phyloP scores from a whole-genome alignment of 2,329 filamentous ascomycete species.

The Arthrobotrys entomopaga region DNA sequence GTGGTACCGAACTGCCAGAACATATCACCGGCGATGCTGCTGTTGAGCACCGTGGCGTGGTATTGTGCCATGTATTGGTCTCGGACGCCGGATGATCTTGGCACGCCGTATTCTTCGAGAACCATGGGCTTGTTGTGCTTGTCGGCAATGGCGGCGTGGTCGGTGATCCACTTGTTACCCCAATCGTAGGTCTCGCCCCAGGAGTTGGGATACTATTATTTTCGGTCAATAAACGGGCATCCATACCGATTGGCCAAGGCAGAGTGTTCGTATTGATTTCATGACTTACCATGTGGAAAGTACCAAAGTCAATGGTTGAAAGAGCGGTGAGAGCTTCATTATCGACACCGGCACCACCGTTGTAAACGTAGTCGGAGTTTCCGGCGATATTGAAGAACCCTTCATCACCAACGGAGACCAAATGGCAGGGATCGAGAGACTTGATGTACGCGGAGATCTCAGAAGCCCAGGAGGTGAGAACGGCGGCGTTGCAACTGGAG shows the following conservation, averaged over 20 bases:
- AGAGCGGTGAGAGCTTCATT: conserved; percentile 66
- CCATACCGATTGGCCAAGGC: too few relatives aligned
- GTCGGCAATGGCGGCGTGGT: conserved; percentile 63
- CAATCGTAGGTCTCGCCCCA: conserved; percentile 63
- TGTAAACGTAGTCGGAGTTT: conserved; percentile 64
- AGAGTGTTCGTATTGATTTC: background rate
- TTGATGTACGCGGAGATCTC: conserved; percentile 70
- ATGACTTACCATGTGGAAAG: conserved; percentile 65
- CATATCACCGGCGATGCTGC: conserved; percentile 56
- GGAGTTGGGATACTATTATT: conserved; percentile 63
- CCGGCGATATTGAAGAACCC: conserved; percentile 63
- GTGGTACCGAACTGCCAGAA: conserved; percentile 58
- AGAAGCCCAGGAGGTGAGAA: conserved; percentile 66
- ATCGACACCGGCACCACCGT: conserved; percentile 65
- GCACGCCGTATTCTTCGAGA: conserved; percentile 57
- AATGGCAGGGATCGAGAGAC: conserved; percentile 66
- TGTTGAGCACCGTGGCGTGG: conserved; percentile 55
- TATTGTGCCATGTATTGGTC: conserved; percentile 55
- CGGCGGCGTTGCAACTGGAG: conserved; percentile 63
- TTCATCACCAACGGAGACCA: conserved; percentile 69
- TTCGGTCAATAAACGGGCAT: conserved; percentile 8
- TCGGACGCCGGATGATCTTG: conserved; percentile 53
- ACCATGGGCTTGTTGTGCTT: conserved; percentile 60
- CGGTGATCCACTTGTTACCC: conserved; percentile 65
- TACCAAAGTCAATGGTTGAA: conserved; percentile 66